Base-by-base conservation (phyloP, 495 filamentous ascomycete genomes). In the Podospora anserina region DNA sequence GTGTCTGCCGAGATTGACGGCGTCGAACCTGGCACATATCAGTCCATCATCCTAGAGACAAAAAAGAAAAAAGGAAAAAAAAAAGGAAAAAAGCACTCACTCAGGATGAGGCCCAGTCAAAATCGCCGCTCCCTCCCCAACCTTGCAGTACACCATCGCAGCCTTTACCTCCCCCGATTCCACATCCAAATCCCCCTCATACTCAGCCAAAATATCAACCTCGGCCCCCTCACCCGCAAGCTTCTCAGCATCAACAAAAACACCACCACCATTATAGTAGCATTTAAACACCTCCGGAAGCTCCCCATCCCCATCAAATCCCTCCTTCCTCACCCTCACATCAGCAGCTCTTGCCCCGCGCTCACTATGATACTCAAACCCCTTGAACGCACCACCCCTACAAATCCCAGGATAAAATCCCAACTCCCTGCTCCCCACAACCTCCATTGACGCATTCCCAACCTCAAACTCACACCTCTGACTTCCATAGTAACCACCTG, bases 261-360 rank as follows among this genome's bases (percentile, higher is more conserved):
- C 88, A 11, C 96, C 94, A 2, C 95, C 95, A 3, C 95, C 95
- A 78, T 99, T 99, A 76, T 94, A 97, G 75, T 99, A 99, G 13
- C 87, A 89, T 58, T 82, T 82, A 71, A 97, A 93, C 0, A 78
- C 80, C 2, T 87, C 83, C 1, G 88, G 90, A 6, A 91, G 78
- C n/a, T 80, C 69, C 20, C 75, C 76, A 0, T 78, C 82, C 15
- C 76, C 73, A n/a, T 77, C 75, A 65, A 95, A 86, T 1, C 81
- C 82, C 13, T 80, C 82, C 74, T 89, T 90, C 28, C 85, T 81
- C 32, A 94, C 89, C 67, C 81, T 81, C 20, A 99, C 70, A 63
- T 86, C 84, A 0, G 87, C 87, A 34, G 92, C 94, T 70, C 85
- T 87, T 4, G 95, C 91, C 2, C 95, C 95, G 58, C 80, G 87